A percentile compares a stretch with the other conserved stretches of the same genome.
Conservation (phyloP, 495 filamentous ascomycete species). For the Penicillium maclennaniae region DNA sequence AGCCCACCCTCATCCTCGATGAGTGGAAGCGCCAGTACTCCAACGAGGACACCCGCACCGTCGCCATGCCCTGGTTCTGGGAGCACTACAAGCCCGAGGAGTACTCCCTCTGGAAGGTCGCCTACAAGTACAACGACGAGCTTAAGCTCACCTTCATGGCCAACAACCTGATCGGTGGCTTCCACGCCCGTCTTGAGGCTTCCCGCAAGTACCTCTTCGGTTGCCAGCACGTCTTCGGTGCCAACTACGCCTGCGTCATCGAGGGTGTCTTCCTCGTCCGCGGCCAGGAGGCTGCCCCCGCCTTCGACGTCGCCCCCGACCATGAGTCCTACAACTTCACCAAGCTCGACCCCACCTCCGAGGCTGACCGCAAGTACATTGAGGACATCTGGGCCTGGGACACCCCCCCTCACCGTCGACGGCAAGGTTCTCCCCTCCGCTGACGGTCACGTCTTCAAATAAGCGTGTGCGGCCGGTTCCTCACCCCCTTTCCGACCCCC, state of each 20-base stretch:
- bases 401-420: constrained; percentile 67
- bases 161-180: constrained; percentile 92
- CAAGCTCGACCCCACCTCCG: constrained; percentile 85
- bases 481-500: constrained; percentile 5
- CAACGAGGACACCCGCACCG: constrained; percentile 81
- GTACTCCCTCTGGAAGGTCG: constrained; percentile 87
- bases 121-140: constrained; percentile 99
- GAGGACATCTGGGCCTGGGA: constrained; percentile 89
- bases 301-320: constrained; percentile 95
- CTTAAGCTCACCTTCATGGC: constrained; percentile 97
- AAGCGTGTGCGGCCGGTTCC: constrained; percentile 40
- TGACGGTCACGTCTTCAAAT: constrained; percentile 99
- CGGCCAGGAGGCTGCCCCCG: constrained; percentile 79
- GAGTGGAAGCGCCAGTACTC: constrained; percentile 99
- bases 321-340: constrained; percentile 93
- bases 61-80: constrained; percentile 97
- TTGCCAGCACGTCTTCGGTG: constrained; percentile 81
- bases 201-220: constrained; percentile 99
- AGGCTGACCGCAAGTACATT: constrained; percentile 78
- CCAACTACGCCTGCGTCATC: constrained; percentile 81
- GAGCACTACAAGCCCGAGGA: constrained; percentile 87
- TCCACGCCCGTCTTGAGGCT: constrained; percentile 94
- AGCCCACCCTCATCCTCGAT: constrained; percentile 77
- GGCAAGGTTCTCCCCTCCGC: constrained; percentile 78
- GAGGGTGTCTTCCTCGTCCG: constrained; percentile 90